Evolutionary conservation across 1,284 basidiomycete genomes (phyloP).

Genomic region (Ustanciosporium gigantosporum): DNA sequence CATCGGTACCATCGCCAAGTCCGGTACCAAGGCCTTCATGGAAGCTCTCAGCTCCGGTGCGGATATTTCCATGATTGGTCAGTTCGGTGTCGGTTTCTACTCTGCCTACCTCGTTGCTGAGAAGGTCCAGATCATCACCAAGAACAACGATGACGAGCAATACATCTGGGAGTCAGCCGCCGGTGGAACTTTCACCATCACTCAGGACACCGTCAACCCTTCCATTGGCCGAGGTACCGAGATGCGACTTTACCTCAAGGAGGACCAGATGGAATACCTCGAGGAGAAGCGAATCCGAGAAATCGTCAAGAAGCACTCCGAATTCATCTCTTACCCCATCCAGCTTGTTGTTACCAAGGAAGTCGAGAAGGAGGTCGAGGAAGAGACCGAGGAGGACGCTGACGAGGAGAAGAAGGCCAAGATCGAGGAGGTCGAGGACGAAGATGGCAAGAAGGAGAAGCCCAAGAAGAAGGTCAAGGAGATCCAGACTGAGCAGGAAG

Average conservation of each 20-base stretch:
- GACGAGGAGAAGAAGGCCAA: slow-evolving; percentile 74
- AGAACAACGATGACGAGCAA: slow-evolving; percentile 99
- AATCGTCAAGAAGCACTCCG: slow-evolving; percentile 99
- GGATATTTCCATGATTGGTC: slow-evolving; percentile 65
- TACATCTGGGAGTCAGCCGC: slow-evolving; percentile 99
- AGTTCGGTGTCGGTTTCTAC: slow-evolving; percentile 99
- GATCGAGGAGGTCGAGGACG: slow-evolving; percentile 79
- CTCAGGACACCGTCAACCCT: slow-evolving; percentile 84
- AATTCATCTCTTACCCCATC: slow-evolving; percentile 99
- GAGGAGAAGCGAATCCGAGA: slow-evolving; percentile 99
- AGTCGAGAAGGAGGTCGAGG: slow-evolving; percentile 90
- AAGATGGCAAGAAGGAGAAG: slow-evolving; percentile 69
- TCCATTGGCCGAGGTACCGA: slow-evolving; percentile 92
- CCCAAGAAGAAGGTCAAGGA: slow-evolving; percentile 90
- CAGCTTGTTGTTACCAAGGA: slow-evolving; percentile 98
- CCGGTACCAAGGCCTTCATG: slow-evolving; percentile 90
- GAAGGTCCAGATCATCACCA: slow-evolving; percentile 96
- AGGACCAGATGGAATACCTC: slow-evolving; percentile 97
- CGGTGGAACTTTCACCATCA: slow-evolving; percentile 99
- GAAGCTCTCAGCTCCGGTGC: slow-evolving; percentile 91
- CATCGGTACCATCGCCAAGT: slow-evolving; percentile 99
- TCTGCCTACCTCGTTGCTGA: slow-evolving; percentile 99
- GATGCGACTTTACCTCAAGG: slow-evolving; percentile 94
- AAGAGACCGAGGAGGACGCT: slow-evolving; percentile 68
- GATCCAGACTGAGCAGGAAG: slow-evolving; percentile 75